Evolutionary conservation across 805 yeast species (phyloP).

Genomic region (Lipomyces lipofer): DNA sequence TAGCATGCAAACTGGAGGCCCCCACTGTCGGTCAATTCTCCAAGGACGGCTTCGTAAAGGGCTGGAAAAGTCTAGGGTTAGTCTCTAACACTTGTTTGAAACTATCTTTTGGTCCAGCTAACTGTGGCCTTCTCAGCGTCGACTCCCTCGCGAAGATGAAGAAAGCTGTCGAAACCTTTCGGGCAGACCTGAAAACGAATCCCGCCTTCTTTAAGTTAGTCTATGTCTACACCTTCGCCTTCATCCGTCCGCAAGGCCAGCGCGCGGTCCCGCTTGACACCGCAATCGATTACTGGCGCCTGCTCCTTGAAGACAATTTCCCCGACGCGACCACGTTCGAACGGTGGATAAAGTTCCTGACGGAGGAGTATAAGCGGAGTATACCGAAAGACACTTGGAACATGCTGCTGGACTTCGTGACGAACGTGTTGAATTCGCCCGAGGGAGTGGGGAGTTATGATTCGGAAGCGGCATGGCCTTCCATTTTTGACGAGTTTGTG

Average conservation of each 20-base stretch:
- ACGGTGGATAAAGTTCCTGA: constrained; percentile 60
- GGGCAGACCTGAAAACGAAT: constrained; percentile 42
- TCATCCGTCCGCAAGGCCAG: constrained; percentile 60
- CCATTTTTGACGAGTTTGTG: constrained; percentile 78
- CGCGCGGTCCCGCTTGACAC: constrained; percentile 58
- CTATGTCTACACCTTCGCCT: constrained; percentile 71
- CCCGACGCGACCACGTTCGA: constrained; percentile 27
- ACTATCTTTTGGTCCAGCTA: not conserved
- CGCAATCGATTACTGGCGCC: constrained; percentile 75
- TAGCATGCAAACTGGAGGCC: constrained; percentile 68
- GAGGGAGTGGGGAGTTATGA: constrained; percentile 64
- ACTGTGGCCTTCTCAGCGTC: constrained; percentile 26
- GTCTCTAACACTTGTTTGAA: not conserved
- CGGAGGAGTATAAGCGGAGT: constrained; percentile 45
- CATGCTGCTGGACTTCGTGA: constrained; percentile 70
- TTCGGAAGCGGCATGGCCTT: constrained; percentile 90
- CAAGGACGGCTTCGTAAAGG: constrained; percentile 50
- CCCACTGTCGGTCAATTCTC: constrained; percentile 66
- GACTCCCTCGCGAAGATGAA: constrained; percentile 51
- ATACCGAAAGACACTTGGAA: constrained; percentile 81
- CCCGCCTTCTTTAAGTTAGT: constrained; percentile 52
- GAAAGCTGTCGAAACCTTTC: constrained; percentile 40
- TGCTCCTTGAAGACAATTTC: constrained; percentile 54
- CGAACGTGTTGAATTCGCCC: constrained; percentile 45
- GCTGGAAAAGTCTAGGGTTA: constrained; percentile 52